Evolutionary conservation across 164 flowering plant species (phyloP).

Genomic region (Hamamelis virginiana): DNA sequence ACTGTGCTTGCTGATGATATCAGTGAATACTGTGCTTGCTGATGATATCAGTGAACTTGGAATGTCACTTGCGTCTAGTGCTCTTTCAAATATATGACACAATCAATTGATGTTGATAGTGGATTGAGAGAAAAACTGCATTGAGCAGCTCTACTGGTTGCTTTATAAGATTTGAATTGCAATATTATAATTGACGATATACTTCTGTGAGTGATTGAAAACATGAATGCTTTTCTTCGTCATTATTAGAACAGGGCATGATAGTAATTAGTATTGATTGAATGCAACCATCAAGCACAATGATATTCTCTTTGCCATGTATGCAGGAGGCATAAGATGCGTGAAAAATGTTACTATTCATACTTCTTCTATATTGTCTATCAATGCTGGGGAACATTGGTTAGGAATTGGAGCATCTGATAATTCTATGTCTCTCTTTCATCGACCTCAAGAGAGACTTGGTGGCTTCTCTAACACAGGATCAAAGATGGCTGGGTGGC

Average conservation of each 20-base stretch:
- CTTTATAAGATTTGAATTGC: not conserved
- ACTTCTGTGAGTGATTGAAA: not conserved
- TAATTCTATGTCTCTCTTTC: slow-evolving; percentile 96
- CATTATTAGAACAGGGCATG: not conserved
- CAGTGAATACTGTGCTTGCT: not conserved
- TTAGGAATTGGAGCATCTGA: slow-evolving; percentile 95
- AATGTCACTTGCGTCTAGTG: not conserved
- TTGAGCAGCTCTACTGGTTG: not conserved
- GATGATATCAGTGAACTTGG: not conserved
- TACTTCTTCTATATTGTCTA: slow-evolving; percentile 67
- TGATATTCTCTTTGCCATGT: slow-evolving; percentile 1
- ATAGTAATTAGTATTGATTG: not conserved
- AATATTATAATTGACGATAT: not conserved
- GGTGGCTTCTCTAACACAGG: slow-evolving; percentile 72
- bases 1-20: not conserved
- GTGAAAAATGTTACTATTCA: slow-evolving; percentile 92
- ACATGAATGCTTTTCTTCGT: not conserved
- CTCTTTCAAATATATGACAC: not conserved
- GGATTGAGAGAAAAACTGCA: not conserved
- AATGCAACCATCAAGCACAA: not conserved
- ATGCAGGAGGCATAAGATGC: slow-evolving; percentile 75
- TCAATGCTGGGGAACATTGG: slow-evolving; percentile 97
- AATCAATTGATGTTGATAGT: not conserved
- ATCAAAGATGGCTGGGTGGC: slow-evolving; percentile 86
- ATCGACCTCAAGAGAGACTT: slow-evolving; percentile 94